These are phyloP conservation scores for Rhizopus sp. DNA, from an alignment of 371 early-diverging fungal species.

Conservation along the genomic window DNA sequence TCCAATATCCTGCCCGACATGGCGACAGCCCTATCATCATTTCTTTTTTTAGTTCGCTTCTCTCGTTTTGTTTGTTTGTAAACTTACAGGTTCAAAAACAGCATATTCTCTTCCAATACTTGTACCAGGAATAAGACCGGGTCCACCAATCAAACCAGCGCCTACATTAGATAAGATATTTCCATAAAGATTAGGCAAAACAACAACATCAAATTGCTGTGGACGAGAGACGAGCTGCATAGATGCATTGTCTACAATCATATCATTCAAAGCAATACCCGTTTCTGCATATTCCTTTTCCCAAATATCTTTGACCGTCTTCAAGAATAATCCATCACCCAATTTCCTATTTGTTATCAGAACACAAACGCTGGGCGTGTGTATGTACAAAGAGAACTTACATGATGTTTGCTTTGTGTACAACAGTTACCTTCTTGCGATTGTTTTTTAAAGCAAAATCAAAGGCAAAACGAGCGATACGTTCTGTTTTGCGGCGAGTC, in stretches of 20 bases:
- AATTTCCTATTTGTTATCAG: slow-evolving; percentile 70
- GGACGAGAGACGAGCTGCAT: slow-evolving; percentile 98
- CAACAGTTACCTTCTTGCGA: slow-evolving; percentile 96
- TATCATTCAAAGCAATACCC: slow-evolving; percentile 91
- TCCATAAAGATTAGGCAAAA: slow-evolving; percentile 98
- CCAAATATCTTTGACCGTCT: slow-evolving; percentile 42
- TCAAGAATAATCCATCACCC: slow-evolving; percentile 95
- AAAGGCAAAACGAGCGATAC: slow-evolving; percentile 97
- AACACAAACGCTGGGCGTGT: background rate
- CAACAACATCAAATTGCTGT: slow-evolving; percentile 97
- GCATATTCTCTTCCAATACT: slow-evolving; percentile 96
- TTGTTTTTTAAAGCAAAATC: slow-evolving; percentile 95
- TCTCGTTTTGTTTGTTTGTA: background rate
- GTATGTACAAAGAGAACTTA: slow-evolving; percentile 29
- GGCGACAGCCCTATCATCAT: slow-evolving; percentile 77
- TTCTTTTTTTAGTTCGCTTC: background rate
- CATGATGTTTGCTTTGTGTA: slow-evolving; percentile 99
- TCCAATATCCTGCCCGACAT: slow-evolving; percentile 93
- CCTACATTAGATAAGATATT: slow-evolving; percentile 96
- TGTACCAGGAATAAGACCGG: slow-evolving; percentile 93
- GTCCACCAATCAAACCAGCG: slow-evolving; percentile 95
- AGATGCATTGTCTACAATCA: slow-evolving; percentile 98
- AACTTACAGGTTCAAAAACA: slow-evolving; percentile 87
- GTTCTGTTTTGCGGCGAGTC: slow-evolving; percentile 92
- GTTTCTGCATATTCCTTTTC: slow-evolving; percentile 86